These are phyloP conservation scores for Linnemannia hyalina DNA, from an alignment of 192 early-diverging fungal genomes.

Conservation along the genomic window DNA sequence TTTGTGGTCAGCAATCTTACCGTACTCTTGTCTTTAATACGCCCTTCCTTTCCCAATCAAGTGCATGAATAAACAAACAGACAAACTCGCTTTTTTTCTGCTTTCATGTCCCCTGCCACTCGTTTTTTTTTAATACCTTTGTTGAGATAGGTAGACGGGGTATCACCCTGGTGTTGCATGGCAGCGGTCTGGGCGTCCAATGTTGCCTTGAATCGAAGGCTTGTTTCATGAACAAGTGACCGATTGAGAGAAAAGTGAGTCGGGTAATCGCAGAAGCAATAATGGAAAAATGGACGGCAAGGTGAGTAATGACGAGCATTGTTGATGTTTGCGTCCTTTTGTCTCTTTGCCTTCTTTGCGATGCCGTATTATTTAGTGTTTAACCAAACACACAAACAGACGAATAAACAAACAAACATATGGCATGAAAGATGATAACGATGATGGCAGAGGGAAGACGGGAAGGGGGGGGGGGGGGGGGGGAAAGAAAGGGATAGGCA, in stretches of 20 bases:
- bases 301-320: not conserved
- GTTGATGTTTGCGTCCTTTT: not conserved
- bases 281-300: not conserved
- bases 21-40: not conserved
- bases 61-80: not conserved
- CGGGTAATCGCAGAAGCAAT: not conserved
- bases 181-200: slow-evolving; percentile 66
- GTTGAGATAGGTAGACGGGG: slow-evolving; percentile 78
- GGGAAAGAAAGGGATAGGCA: not conserved
- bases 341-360: no score
- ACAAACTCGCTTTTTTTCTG: not conserved
- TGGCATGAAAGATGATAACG: not conserved
- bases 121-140: slow-evolving; percentile 63
- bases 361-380: not conserved
- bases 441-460: not conserved
- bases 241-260: not conserved
- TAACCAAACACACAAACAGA: not conserved
- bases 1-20: not conserved
- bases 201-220: slow-evolving; percentile 47
- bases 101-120: not conserved
- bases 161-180: slow-evolving; percentile 66
- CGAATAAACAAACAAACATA: not conserved
- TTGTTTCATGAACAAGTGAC: slow-evolving; percentile 11
- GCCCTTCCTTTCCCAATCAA: slow-evolving; percentile 13
- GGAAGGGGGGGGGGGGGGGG: no score